phyloP scores from a whole-genome alignment of 192 early-diverging fungal genomes.

The Coemansia sp. region DNA sequence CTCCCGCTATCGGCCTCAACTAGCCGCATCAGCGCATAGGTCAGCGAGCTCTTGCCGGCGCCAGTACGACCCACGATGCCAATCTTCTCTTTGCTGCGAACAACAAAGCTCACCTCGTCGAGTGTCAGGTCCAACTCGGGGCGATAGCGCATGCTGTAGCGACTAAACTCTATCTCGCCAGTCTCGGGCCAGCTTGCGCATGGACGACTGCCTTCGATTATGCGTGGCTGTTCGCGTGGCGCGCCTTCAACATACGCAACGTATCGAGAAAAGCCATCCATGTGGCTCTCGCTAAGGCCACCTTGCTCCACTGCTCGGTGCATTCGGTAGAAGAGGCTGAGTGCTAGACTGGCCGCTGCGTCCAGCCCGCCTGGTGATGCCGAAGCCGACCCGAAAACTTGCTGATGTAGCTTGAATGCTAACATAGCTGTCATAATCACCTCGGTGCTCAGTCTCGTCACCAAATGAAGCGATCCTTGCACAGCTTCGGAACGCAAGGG shows the following conservation, averaged over 20 bases:
- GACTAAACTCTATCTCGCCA: slow-evolving; percentile 64
- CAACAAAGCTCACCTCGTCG: slow-evolving; percentile 50
- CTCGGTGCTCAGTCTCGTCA: not conserved
- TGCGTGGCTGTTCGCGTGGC: slow-evolving; percentile 57
- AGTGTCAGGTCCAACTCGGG: slow-evolving; percentile 4
- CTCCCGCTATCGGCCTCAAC: slow-evolving; percentile 57
- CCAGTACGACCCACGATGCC: slow-evolving; percentile 90
- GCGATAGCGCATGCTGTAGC: slow-evolving; percentile 18
- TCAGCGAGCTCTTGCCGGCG: slow-evolving; percentile 66
- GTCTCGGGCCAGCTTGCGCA: slow-evolving; percentile 58
- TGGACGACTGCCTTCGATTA: slow-evolving; percentile 56
- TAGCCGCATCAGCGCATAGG: slow-evolving; percentile 64
- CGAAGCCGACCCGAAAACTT: not conserved
- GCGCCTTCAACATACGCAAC: not conserved
- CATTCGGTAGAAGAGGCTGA: not conserved
- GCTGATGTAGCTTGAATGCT: not conserved
- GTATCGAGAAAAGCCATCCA: not conserved
- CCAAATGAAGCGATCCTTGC: not conserved
- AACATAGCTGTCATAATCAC: not conserved
- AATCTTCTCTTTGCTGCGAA: slow-evolving; percentile 65
- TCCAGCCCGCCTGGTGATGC: slow-evolving; percentile 12
- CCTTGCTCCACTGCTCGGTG: not conserved
- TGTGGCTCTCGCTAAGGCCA: not conserved
- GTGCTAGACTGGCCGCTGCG: not conserved
- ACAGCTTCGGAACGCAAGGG: too few relatives aligned